Base-by-base conservation (phyloP, 2,329 filamentous ascomycete genomes). In the Penicillium hordei region DNA sequence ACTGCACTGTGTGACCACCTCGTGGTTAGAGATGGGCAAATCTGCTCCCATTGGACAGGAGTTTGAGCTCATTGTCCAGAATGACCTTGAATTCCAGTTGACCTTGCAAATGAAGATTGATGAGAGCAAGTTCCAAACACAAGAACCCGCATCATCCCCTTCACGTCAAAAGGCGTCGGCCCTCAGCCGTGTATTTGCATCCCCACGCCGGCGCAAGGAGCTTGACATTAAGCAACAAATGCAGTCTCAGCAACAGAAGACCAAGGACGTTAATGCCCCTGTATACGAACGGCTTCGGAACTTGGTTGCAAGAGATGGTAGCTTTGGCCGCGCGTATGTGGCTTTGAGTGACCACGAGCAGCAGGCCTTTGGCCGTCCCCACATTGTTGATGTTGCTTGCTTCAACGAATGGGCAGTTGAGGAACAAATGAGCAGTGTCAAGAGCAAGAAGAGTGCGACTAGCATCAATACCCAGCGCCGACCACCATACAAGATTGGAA, bases 391-490 rank as follows among this genome's bases (percentile, higher is more conserved):
- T 67, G 87, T 97, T 55, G 90, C 91, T 19, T 95, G 92, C 76
- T 99, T 97, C 83, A 99, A 99, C 70, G 94, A 99, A 78, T 99
- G 94, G 94, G 94, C 94, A 0, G 87, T 90, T 3, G 94, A 99
- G 72, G 90, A 94, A 66, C 82, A 82, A 60, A 86, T 89, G 5
- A 95, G 87, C 69, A 97, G 91, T 75, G 89, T 96, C 61, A 96
- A 96, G 83, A 97, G 91, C 82, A 97, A 97, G 85, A 90, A 90
- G 62, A 85, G 86, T 42, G 86, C 84, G 62, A 71, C 72, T 2
- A 83, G 83, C 25, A 82, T 86, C 17, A 64, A 66, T 9, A 69
- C 71, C 0, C 88, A 94, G 58, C 86, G 84, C 33, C 80, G 89
- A 52, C 93, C 94, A 13, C 94, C 94, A n/a, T 99, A 99, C 79